Evolutionary conservation across 2,329 filamentous ascomycete species (phyloP).

Genomic region (Colletotrichum karsti): DNA sequence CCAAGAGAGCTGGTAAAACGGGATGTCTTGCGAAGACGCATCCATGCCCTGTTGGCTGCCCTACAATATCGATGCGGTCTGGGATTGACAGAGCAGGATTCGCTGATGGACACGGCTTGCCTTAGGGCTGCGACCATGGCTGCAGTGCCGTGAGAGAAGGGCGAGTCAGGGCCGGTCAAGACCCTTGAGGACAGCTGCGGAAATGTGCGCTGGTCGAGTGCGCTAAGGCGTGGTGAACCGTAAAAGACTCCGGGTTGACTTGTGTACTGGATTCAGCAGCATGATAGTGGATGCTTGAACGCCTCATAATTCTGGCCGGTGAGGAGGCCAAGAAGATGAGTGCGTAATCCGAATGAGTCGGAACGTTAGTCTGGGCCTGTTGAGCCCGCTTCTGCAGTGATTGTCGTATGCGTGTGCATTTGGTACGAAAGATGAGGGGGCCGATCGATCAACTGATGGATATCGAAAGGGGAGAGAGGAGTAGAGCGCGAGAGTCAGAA

Average conservation of each 20-base stretch:
- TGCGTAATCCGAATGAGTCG: slow-evolving; percentile 4
- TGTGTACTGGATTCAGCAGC: not conserved
- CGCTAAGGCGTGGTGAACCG: not conserved
- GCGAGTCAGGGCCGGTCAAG: slow-evolving; percentile 18
- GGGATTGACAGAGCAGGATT: not conserved
- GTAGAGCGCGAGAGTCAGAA: not conserved
- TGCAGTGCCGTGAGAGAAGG: not conserved
- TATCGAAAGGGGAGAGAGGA: not conserved
- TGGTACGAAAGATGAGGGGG: not conserved
- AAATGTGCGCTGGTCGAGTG: not conserved
- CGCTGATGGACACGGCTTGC: slow-evolving; percentile 28
- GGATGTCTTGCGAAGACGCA: slow-evolving; percentile 2
- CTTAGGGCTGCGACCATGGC: slow-evolving; percentile 23
- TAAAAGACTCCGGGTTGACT: not conserved
- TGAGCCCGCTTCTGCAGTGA: not conserved
- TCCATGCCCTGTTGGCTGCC: not conserved
- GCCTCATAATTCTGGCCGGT: not conserved
- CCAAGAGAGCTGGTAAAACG: not conserved
- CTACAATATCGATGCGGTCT: not conserved
- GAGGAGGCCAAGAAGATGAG: slow-evolving; percentile 6
- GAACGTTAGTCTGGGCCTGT: not conserved
- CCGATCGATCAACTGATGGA: not conserved
- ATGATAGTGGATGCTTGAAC: not conserved
- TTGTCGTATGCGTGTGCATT: not conserved
- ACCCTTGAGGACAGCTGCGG: not conserved